phyloP scores from a whole-genome alignment of 139 green algal genomes.

The Diplosphaera chodatii region DNA sequence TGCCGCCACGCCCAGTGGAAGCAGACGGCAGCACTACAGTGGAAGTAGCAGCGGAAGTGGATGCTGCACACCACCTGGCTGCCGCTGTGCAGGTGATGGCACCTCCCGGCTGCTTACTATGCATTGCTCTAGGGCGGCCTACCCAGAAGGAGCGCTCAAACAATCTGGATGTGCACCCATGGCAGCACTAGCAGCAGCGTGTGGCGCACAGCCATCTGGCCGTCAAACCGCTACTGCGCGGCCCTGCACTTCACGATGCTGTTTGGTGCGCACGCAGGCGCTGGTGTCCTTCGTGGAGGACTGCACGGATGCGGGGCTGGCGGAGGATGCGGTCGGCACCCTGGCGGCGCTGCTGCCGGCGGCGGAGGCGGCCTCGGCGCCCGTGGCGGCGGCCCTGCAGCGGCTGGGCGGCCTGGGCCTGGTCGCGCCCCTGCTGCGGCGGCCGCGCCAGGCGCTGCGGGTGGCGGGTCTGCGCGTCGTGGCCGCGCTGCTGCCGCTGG shows the following conservation, averaged over 20 bases:
- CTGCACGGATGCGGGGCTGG: conserved; percentile 20
- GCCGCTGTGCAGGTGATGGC: neutral
- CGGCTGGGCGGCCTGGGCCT: conserved; percentile 15
- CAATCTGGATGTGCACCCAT: too few species aligned
- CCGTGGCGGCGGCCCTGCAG: too few species aligned
- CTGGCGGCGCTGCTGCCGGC: conserved; percentile 22
- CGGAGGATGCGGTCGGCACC: conserved; percentile 27
- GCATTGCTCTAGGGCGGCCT: too few species aligned
- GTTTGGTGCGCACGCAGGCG: too few species aligned
- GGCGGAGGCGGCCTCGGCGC: too few species aligned
- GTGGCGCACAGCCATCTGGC: too few species aligned
- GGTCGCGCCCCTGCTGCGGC: conserved; percentile 17
- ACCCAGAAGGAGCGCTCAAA: too few species aligned
- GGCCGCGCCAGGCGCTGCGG: conserved; percentile 27
- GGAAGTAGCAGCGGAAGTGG: too few species aligned
- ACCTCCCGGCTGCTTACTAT: too few species aligned
- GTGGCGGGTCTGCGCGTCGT: conserved; percentile 30
- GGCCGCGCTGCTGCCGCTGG: conserved; percentile 10
- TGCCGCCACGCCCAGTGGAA: neutral
- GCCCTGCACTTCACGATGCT: too few species aligned
- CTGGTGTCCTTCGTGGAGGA: conserved; percentile 21
- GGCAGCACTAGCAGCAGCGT: too few species aligned
- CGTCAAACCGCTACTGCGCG: too few species aligned
- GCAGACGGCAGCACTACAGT: neutral
- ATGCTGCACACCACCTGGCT: neutral